Base-by-base conservation (phyloP, 2,329 filamentous ascomycete genomes). In the Diaporthe batatas region DNA sequence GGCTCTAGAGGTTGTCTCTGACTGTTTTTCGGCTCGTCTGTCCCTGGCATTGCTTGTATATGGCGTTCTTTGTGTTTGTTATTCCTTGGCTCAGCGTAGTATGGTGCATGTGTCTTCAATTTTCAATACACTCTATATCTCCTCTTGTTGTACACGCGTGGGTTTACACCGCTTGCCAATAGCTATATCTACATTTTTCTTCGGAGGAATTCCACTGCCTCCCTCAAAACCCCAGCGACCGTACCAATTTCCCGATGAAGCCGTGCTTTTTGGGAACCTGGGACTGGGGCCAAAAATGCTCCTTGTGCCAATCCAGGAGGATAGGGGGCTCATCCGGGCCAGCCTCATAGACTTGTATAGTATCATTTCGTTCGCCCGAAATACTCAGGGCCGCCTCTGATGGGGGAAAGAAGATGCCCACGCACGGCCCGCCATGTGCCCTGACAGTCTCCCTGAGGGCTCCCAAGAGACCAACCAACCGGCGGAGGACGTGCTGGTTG, bases 61-160 rank as follows among this genome's bases (percentile, higher is more conserved):
- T 36, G 44, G 44, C 62, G 62, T 67, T 53, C 1, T 47, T 29
- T 36, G 18, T 47, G 6, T 47, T 67, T 49, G 12, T 16, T 29
- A 51, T 7, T 18, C 18, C 36, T 67, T 23, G 29, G 62, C 53
- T 6, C 2, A 53, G 32, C 39, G 62, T 53, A 25, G 32, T 53
- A 21, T 25, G 29, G 44, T 49, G 18, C n/a, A n/a, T 53, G 6
- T 14, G 4, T 16, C 25, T 29, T 10, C 12, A 2, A 39, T 4
- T 14, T 14, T 10, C 6, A 53, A 67, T 67, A 67, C 32, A 67
- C 25, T 67, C 47, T 67, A 39, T 53, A 6, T 34, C 12, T 51
- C 36, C 21, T 10, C 18, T n/a, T 14, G 3, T 6, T 14, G 4
- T 23, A 25, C 47, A 51, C 8, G 11, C 21, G 44, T 47, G 6